Conservation (phyloP, 345 rosid species). For the Boechera retrofracta region DNA sequence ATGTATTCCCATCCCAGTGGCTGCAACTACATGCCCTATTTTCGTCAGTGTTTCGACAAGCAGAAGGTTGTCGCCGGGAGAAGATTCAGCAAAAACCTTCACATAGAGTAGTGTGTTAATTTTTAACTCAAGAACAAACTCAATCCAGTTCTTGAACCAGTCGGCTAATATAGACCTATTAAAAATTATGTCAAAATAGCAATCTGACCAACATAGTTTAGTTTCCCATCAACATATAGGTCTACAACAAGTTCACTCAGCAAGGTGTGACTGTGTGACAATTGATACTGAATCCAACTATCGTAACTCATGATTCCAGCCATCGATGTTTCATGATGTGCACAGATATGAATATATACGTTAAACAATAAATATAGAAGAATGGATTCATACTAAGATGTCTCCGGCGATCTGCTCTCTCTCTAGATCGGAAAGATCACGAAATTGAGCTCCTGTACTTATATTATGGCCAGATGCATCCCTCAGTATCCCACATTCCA, state of each 20-base stretch:
- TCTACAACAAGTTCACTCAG: too few relatives aligned
- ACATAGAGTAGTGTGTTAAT: conserved; percentile 34
- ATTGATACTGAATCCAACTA: too few relatives aligned
- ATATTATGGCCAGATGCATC: conserved; percentile 49
- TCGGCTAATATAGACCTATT: background rate
- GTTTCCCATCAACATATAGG: too few relatives aligned
- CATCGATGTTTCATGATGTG: background rate
- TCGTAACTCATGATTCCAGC: too few relatives aligned
- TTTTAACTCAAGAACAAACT: background rate
- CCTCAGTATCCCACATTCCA: conserved; percentile 79
- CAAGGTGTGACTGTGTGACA: too few relatives aligned
- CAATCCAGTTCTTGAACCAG: conserved; percentile 4
- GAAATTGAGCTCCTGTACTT: conserved; percentile 75
- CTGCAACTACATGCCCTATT: conserved; percentile 81
- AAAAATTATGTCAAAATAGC: background rate
- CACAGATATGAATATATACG: conserved; percentile 3
- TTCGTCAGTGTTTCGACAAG: conserved; percentile 78
- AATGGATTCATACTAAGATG: conserved; percentile 58
- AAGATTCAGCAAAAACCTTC: conserved; percentile 83
- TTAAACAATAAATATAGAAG: background rate
- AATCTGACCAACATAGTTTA: background rate
- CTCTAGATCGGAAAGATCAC: conserved; percentile 60
- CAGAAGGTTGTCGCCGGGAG: conserved; percentile 75
- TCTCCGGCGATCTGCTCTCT: conserved; percentile 62
- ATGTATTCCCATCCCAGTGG: conserved; percentile 93